These are phyloP conservation scores for Mucor plumbeus DNA, from an alignment of 371 early-diverging fungal species.

Conservation along the genomic window DNA sequence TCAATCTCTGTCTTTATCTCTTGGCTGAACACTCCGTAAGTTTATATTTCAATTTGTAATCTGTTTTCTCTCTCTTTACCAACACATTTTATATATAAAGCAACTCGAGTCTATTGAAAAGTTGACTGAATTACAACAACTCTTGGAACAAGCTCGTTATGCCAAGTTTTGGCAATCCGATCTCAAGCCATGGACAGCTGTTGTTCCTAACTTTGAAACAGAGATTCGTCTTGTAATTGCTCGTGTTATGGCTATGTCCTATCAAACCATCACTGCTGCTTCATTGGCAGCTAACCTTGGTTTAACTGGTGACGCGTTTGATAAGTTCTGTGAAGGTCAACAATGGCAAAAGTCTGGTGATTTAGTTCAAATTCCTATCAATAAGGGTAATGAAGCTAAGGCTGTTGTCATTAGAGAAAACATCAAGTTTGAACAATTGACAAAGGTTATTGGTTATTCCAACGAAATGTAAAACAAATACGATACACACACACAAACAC, in stretches of 20 bases:
- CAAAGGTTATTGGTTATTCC: constrained; percentile 72
- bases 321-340: constrained; percentile 62
- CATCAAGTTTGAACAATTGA: constrained; percentile 84
- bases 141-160: constrained; percentile 81
- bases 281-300: constrained; percentile 69
- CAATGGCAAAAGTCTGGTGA: constrained; percentile 72
- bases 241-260: constrained; percentile 75
- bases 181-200: constrained; percentile 63
- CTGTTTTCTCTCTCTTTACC: too few relatives aligned
- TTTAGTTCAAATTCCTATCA: constrained; percentile 76
- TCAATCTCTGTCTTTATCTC: constrained; percentile 86
- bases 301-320: constrained; percentile 71
- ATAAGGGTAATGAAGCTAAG: constrained; percentile 84
- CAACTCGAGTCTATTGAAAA: constrained; percentile 63
- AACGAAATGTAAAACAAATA: constrained; percentile 58
- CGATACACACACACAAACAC: not conserved
- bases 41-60: too few relatives aligned
- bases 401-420: constrained; percentile 84
- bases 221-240: constrained; percentile 79
- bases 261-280: constrained; percentile 73
- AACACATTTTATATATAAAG: constrained; percentile 14
- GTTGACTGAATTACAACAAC: constrained; percentile 76
- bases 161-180: constrained; percentile 79
- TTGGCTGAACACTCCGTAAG: constrained; percentile 76
- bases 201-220: constrained; percentile 75